Base-by-base conservation (phyloP, 2,329 filamentous ascomycete species). In the Sclerotiophoma versabilis region DNA sequence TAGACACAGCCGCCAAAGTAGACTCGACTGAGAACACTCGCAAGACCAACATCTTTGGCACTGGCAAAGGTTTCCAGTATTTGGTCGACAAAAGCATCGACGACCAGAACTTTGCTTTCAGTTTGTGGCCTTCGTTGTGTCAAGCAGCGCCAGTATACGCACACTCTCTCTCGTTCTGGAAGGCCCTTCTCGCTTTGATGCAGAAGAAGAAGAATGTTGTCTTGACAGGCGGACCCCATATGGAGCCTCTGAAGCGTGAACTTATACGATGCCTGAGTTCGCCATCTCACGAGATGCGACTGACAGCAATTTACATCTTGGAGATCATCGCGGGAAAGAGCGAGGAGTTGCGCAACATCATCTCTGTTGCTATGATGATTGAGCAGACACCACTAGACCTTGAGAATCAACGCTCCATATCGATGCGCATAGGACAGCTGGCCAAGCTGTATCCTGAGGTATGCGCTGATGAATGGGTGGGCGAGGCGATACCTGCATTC, bases 391-490 rank as follows among this genome's bases (percentile, higher is more conserved):
- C 91, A 0, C 76, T 96, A n/a, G 85, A 84, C 39, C 80, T 96
- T 4, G 85, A 93, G 51, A 91, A 89, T 43, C 84, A 87, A 44
- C 85, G 95, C 50, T 85, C 86, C 15, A 85, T 96, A 27, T 88
- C 91, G 2, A 96, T 97, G 84, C 87, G 93, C 58, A 83, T 97
- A 48, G 89, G 93, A 39, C 92, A 91, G 66, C 81, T 97, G 36
- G 88, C 83, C 2, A 76, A 82, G 14, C 72, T 81, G 17, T 96
- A 95, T 70, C 76, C 83, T 5, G 79, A 83, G 20, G 70, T 88
- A 9, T 78, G 80, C 33, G 77, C 83, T 2, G 81, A 84, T 30
- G 84, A 84, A 1, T 90, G 88, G 85, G 77, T 96, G 60, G 81
- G 84, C 54, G 82, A 84, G 64, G 86, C 92, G 6, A 83, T 98